Conservation (phyloP, 176 grass and related monocot species). For the Lolium multiflorum region DNA sequence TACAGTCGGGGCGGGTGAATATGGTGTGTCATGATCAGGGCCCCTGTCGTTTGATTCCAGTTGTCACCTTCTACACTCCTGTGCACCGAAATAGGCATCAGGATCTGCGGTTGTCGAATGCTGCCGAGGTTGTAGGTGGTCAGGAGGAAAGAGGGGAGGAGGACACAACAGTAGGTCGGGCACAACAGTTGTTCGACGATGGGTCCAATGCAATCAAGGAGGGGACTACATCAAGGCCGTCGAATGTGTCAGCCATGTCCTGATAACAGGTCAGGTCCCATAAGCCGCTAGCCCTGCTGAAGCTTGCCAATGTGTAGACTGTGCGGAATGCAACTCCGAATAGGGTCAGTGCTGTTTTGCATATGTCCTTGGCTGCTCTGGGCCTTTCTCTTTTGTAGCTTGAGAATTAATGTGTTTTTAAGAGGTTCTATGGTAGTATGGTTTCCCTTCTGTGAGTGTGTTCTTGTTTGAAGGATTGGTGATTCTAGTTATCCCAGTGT, state of each 20-base stretch:
- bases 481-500: background rate
- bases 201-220: slow-evolving; percentile 87
- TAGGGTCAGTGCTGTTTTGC: background rate
- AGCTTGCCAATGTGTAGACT: background rate
- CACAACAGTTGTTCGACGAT: slow-evolving; percentile 67
- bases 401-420: slow-evolving; percentile 14
- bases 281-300: background rate
- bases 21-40: background rate
- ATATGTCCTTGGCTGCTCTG: background rate
- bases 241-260: slow-evolving; percentile 74
- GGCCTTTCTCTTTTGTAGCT: background rate
- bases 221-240: slow-evolving; percentile 64
- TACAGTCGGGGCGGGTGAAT: background rate
- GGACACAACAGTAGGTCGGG: slow-evolving; percentile 60
- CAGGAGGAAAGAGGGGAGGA: background rate
- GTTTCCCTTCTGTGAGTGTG: background rate
- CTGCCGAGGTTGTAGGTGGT: background rate
- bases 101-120: background rate
- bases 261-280: slow-evolving; percentile 60
- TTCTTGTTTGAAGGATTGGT: background rate
- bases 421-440: background rate
- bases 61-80: slow-evolving; percentile 10
- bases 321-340: background rate
- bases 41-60: background rate
- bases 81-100: background rate